Base-by-base conservation (phyloP, 1,284 basidiomycete genomes). In the Pisolithus thermaeus region DNA sequence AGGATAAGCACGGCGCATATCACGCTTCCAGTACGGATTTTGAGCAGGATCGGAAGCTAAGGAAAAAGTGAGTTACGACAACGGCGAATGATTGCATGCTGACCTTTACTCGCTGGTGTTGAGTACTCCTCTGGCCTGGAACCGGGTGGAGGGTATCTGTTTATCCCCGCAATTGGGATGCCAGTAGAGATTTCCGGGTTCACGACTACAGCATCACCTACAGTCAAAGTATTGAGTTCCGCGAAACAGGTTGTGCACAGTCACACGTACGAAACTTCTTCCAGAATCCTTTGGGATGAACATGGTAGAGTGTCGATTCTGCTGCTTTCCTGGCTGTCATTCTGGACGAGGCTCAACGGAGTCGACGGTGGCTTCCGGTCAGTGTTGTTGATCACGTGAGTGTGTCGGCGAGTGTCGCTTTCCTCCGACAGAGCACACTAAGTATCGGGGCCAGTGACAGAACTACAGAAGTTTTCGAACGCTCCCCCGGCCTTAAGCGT, bases 11-110 rank as follows among this genome's bases (percentile, higher is more conserved):
- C 94, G 84, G 54, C 95, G 85, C 62, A 94, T 89, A 72, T 97
- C 94, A 56, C 94, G 90, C 72, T 94, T 92, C 84, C 86, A 92
- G 80, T 97, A 97, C 57, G 87, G 87, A 69, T 91, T 91, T 72
- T 89, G 77, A 22, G 89, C 88, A 44, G 79, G 79, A 68, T 91
- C 89, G 46, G 87, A 90, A 20, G 89, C 88, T 91, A 58, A 50
- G 28, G 9, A 44, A 32, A 51, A 42, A 16, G 54, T 54, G 51
- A 54, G 43, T 47, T 37, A 44, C 40, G 25, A 28, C 1, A 23
- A 4, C 7, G 12, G 30, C 4, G 5, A 44, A 22, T 18, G 4
- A 58, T 45, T 54, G 46, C 61, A 58, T 38, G 64, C 73, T 51
- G 61, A 83, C 90, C 92, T 75, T 87, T 87, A 2, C 91, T 94